Conservation (phyloP, 169 alveolate species). For the Babesia bovis region DNA sequence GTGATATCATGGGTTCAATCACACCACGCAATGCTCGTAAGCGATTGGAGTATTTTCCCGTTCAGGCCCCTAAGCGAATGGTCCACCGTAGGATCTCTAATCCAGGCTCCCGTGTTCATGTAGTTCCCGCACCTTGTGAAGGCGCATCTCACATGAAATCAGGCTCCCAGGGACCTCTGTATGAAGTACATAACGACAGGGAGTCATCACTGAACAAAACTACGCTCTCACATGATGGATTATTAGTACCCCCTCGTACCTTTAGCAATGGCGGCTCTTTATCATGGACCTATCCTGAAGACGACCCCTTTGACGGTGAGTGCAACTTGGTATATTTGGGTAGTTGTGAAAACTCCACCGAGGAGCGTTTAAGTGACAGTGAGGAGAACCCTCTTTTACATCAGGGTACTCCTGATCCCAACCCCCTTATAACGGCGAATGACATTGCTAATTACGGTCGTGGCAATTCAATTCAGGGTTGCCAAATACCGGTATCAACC, state of each 20-base stretch:
- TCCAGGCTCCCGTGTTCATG: too few species aligned
- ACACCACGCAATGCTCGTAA: too few species aligned
- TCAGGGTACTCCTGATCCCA: background rate
- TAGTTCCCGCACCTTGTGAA: too few species aligned
- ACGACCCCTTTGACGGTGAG: background rate
- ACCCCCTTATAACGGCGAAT: constrained; percentile 15
- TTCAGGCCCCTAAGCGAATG: too few species aligned
- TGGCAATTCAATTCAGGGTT: background rate
- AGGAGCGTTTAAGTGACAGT: constrained; percentile 5
- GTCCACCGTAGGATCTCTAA: too few species aligned
- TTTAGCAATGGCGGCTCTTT: background rate
- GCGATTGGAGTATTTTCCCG: too few species aligned
- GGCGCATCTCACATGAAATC: too few species aligned
- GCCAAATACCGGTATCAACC: background rate
- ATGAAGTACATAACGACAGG: too few species aligned
- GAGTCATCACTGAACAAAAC: background rate
- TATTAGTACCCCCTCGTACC: background rate
- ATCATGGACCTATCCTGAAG: background rate
- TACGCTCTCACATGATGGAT: background rate
- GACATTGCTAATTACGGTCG: constrained; percentile 20
- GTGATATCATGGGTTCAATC: too few species aligned
- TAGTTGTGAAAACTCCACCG: background rate
- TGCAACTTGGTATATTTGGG: constrained; percentile 10
- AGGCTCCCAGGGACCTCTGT: too few species aligned
- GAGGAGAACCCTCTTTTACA: constrained; percentile 24